Evolutionary conservation across 2,329 filamentous ascomycete genomes (phyloP), one percentile per base, ranked within the genome.

Genomic region (Colletotrichum tropicale): DNA sequence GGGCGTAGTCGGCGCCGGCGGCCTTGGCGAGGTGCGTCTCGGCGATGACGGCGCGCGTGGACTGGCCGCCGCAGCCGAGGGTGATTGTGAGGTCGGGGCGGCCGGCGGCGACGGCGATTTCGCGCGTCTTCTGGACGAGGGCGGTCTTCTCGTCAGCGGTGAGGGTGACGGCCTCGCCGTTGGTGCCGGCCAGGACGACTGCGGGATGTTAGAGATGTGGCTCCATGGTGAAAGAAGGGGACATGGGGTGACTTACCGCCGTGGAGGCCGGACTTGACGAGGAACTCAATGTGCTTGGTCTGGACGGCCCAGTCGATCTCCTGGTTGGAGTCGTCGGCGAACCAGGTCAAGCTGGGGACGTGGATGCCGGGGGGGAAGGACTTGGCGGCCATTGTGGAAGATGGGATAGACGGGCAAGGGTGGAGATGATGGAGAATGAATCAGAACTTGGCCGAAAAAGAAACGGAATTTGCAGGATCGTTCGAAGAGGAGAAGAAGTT

Each of bases 91-190:
- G 85, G 68, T 90, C 85, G 1, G 87, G 83, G 77, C 89, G 91
- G 12, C 90, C 92, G 64, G 87, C 87, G 48, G 87, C 84, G 77
- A 90, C 88, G 52, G 93, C 89, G 43, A 90, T 90, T 77, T 90
- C 87, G 64, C 93, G 92, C 3, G 93, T 93, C 34, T 89, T 88
- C 74, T 84, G 84, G 6, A 93, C 92, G 76, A 95, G 88, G 64
- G 89, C 85, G 66, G 88, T 87, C 80, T 93, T 91, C 82, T 95
- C 94, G 16, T 89, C 87, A 73, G 89, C 88, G 58, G 90, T 91
- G 6, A 95, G 87, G 76, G 94, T 93, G 5, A 94, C 93, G 10
- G 93, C 92, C 84, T 95, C 93, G 79, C 94, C 93, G 79, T 95
- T 95, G 78, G 92, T 94, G 66, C 93, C 94, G 81, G 94, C 93